Base-by-base conservation (phyloP, 148 eudicot genomes). In the Rhododendron williamsianum region DNA sequence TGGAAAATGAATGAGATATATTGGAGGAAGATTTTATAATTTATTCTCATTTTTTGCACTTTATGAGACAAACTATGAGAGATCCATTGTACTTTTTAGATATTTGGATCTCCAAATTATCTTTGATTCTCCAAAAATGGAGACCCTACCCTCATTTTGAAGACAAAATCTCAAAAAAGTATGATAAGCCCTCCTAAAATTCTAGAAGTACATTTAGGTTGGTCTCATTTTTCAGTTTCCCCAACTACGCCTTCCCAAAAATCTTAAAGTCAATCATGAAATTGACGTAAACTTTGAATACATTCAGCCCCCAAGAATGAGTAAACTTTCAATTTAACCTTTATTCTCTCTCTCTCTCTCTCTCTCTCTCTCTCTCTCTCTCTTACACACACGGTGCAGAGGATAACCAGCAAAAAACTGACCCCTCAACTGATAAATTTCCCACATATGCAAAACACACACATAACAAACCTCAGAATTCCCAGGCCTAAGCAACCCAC, bases 401-500 rank as follows among this genome's bases (percentile, higher is more conserved):
- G 18, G 8, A 58, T 8, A 30, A 46, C 41, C 84, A 69, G 38
- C 83, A 21, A 15, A 82, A 60, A 79, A 79, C 86, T 76, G 88
- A 88, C 88, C 81, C 25, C 69, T 72, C 86, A 83, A 72, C 90
- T 56, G 83, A 80, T 81, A 27, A 81, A 33, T 83, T 76, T 48
- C 23, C 11, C 15, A 30, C 27, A 25, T 13, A 27, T n/a, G 9
- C 58, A 7, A 41, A 19, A 21, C 5, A 77, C 51, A 4, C 58
- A 36, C 8, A 18, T 76, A 52, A 88, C 78, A 30, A 81, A 82
- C 73, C 69, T 48, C 33, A 63, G 51, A 48, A 76, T 85, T 46
- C 83, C 83, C n/a, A 81, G 63, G 49, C 54, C 83, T 54, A 88
- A 82, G 77, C 84, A 81, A 86, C 54, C 78, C 25, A 45, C 46